These are phyloP conservation scores for Taxillus chinensis DNA, from an alignment of 164 flowering plant genomes.

Conservation along the genomic window DNA sequence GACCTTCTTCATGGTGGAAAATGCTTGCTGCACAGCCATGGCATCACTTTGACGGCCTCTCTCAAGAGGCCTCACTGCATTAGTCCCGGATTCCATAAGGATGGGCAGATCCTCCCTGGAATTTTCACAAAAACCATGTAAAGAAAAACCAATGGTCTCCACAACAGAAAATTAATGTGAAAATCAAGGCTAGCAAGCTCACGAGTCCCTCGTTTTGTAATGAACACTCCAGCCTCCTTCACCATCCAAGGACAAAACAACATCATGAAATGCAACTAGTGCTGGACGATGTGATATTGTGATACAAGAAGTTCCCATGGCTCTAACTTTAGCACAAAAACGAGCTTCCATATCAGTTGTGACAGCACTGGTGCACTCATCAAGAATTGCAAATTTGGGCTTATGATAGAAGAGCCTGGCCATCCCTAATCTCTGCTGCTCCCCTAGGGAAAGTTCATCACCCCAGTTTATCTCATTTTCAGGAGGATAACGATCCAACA, in stretches of 20 bases:
- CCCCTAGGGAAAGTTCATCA: constrained; percentile 95
- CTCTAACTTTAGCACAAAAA: constrained; percentile 91
- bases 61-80: constrained; percentile 27
- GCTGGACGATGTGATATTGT: constrained; percentile 99
- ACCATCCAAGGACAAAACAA: constrained; percentile 93
- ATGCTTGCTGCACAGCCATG: constrained; percentile 78
- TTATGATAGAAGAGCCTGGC: constrained; percentile 97
- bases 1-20: constrained; percentile 56
- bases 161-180: background rate
- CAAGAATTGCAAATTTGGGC: constrained; percentile 98
- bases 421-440: constrained; percentile 98
- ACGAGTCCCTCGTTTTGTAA: constrained; percentile 39
- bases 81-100: constrained; percentile 21
- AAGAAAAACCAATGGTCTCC: background rate
- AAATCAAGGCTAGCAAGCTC: background rate
- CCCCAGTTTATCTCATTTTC: constrained; percentile 97
- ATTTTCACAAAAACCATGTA: constrained; percentile 1
- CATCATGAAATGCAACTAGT: constrained; percentile 96
- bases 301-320: constrained; percentile 99
- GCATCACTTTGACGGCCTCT: constrained; percentile 80
- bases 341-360: constrained; percentile 99
- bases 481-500: constrained; percentile 85
- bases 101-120: constrained; percentile 48
- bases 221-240: constrained; percentile 94
- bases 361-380: constrained; percentile 99